A percentile compares a stretch with the other conserved stretches of the same genome.
These are phyloP conservation scores for Salix viminalis DNA, from an alignment of 345 rosid species.

Conservation along the genomic window DNA sequence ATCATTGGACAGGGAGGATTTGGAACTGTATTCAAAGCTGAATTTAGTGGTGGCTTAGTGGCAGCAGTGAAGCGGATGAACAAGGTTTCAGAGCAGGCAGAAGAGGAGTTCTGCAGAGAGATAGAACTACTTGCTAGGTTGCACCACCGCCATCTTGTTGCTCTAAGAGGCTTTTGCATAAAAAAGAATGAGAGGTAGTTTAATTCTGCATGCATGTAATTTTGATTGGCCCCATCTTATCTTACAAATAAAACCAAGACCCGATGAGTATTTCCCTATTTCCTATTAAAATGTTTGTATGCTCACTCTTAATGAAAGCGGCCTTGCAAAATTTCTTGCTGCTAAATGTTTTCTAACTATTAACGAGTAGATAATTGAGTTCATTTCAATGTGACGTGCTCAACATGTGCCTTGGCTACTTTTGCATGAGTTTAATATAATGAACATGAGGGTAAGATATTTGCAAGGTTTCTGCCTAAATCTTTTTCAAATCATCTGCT, in stretches of 20 bases:
- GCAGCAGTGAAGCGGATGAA: conserved; percentile 77
- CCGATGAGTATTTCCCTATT: too few relatives aligned
- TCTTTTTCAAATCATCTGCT: not conserved
- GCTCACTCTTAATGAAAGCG: too few relatives aligned
- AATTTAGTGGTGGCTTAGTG: conserved; percentile 61
- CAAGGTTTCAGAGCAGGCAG: conserved; percentile 73
- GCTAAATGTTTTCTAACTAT: not conserved
- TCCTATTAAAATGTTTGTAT: too few relatives aligned
- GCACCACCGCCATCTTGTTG: conserved; percentile 92
- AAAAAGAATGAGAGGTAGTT: conserved; percentile 68
- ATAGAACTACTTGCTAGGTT: conserved; percentile 91
- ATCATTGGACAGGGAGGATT: conserved; percentile 86
- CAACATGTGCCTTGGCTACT: not conserved
- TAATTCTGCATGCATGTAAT: not conserved
- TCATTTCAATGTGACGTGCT: not conserved
- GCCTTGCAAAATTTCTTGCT: too few relatives aligned
- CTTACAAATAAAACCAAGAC: not conserved
- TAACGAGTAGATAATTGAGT: not conserved
- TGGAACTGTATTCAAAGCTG: conserved; percentile 81
- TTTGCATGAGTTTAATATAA: not conserved
- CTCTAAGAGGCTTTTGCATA: conserved; percentile 84
- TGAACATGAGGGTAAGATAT: not conserved
- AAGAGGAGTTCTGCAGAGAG: conserved; percentile 82
- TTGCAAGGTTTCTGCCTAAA: not conserved
- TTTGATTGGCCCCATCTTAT: not conserved